A percentile compares a stretch with the other conserved stretches of the same genome.
Conservation (phyloP, 352 stramenopile species). For the Phytophthora idaei region DNA sequence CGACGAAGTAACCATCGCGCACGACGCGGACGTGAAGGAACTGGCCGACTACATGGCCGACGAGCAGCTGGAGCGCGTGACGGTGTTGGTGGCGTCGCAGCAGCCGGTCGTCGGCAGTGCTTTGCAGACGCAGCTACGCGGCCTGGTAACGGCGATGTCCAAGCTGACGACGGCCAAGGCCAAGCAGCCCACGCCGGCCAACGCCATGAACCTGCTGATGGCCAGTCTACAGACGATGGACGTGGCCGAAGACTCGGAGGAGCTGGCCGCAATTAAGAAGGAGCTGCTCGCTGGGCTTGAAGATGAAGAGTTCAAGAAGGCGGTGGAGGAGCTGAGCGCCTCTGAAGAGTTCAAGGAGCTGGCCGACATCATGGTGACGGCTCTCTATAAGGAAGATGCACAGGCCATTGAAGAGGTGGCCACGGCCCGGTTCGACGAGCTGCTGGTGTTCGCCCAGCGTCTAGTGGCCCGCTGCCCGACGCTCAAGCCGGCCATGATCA, state of each 20-base stretch:
- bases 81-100: constrained; percentile 36
- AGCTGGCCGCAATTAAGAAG: constrained; percentile 49
- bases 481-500: constrained; percentile 51
- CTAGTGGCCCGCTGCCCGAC: constrained; percentile 46
- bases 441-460: constrained; percentile 48
- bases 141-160: constrained; percentile 57
- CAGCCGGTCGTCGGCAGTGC: constrained; percentile 12
- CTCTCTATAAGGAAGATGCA: constrained; percentile 42
- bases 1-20: constrained; percentile 61
- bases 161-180: constrained; percentile 52
- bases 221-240: constrained; percentile 51
- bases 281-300: constrained; percentile 49
- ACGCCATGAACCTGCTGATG: constrained; percentile 47
- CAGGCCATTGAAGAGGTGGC: constrained; percentile 40
- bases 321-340: constrained; percentile 39
- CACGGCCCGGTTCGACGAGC: constrained; percentile 38
- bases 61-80: constrained; percentile 41
- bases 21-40: constrained; percentile 59
- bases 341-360: constrained; percentile 49
- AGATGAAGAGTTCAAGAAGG: constrained; percentile 39
- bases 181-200: constrained; percentile 44
- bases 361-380: constrained; percentile 31
- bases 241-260: constrained; percentile 42
- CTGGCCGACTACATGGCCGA: constrained; percentile 59
- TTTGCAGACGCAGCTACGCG: constrained; percentile 49